Conservation (phyloP, 331 rosid species). For the Acacia pycnantha region DNA sequence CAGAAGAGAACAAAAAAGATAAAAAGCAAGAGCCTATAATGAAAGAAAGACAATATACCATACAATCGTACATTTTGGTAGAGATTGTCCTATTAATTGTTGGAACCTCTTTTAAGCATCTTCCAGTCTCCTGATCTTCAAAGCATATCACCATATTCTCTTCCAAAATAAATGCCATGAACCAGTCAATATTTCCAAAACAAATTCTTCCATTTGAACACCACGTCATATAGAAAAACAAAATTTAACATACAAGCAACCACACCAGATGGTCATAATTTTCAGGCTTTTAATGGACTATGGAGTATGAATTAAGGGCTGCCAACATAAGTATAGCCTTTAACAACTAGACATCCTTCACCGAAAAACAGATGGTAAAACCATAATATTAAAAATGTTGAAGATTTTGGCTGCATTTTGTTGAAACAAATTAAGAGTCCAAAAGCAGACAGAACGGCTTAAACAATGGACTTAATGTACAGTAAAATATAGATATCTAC, state of each 20-base stretch:
- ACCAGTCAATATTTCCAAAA: slow-evolving; percentile 29
- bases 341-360: slow-evolving; percentile 6
- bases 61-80: slow-evolving; percentile 86
- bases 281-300: slow-evolving; percentile 7
- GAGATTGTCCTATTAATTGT: slow-evolving; percentile 44
- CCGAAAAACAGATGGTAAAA: background rate
- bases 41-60: slow-evolving; percentile 27
- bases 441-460: slow-evolving; percentile 7
- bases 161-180: slow-evolving; percentile 40
- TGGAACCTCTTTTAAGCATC: slow-evolving; percentile 78
- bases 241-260: background rate
- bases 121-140: slow-evolving; percentile 79
- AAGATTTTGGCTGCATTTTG: background rate
- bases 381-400: background rate
- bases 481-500: slow-evolving; percentile 11
- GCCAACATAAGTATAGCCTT: background rate
- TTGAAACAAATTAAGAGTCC: background rate
- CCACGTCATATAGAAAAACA: slow-evolving; percentile 6
- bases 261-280: slow-evolving; percentile 3
- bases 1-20: background rate
- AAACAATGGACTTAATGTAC: background rate
- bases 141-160: slow-evolving; percentile 97
- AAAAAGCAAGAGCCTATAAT: slow-evolving; percentile 18
- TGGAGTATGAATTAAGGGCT: slow-evolving; percentile 8
- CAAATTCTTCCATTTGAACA: slow-evolving; percentile 28